A percentile compares a stretch with the other conserved stretches of the same genome.
phyloP scores from a whole-genome alignment of 2,329 filamentous ascomycete species.

The Ceratocystis ficicola region DNA sequence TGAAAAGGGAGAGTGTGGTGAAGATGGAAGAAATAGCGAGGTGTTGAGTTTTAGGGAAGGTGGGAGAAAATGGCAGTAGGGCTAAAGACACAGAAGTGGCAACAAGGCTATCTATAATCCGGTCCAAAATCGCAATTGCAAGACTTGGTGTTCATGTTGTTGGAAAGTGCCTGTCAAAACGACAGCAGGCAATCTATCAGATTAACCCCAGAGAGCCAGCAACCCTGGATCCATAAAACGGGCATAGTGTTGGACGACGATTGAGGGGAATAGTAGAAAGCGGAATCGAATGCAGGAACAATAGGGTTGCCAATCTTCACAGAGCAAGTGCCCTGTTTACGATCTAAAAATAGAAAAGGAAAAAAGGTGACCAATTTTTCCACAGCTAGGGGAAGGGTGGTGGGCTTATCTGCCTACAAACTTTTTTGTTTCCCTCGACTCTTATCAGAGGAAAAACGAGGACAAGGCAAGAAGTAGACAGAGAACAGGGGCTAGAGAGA shows the following conservation, averaged over 20 bases:
- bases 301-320: slow-evolving; percentile 11
- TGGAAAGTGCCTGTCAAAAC: neutral
- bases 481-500: neutral
- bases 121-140: neutral
- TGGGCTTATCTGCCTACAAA: too few relatives aligned
- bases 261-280: neutral
- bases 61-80: neutral
- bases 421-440: neutral
- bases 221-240: neutral
- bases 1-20: neutral
- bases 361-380: neutral
- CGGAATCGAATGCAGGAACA: slow-evolving; percentile 2
- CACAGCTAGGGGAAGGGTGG: neutral
- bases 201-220: neutral
- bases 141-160: neutral
- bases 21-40: neutral
- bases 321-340: neutral
- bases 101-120: neutral
- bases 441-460: neutral
- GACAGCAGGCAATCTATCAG: neutral
- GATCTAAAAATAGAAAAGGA: slow-evolving; percentile 5
- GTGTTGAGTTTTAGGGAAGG: neutral
- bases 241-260: neutral
- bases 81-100: neutral
- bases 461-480: neutral